Base-by-base conservation (phyloP, 2,329 filamentous ascomycete genomes). In the Phoma sp. region DNA sequence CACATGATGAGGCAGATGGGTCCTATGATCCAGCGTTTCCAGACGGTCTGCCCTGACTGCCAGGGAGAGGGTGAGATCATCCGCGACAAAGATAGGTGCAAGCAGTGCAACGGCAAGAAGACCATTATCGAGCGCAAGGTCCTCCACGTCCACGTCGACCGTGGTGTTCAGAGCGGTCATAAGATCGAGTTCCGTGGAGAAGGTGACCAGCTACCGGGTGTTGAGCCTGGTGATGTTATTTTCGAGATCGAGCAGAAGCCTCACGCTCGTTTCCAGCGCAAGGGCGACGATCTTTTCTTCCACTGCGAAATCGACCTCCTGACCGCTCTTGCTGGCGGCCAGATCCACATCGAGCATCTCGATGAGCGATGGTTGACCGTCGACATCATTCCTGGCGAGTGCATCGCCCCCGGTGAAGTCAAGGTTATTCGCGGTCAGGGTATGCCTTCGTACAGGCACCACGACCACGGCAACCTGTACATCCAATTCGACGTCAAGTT, bases 1-100 rank as follows among this genome's bases (percentile, higher is more conserved):
- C 97, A 91, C 36, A 98, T 99, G 93, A 97, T 99, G 95, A 90
- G 96, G 75, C 95, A 99, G 80, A 98, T 99, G 93, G 95, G 95
- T 46, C 95, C 95, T 56, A 99, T 99, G 95, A 98, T 99, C 68
- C 96, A 99, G 81, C 91, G 95, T 54, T 99, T 99, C 87, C 95
- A 99, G 83, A 98, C 93, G 27, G 93, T 97, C 68, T 99, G 95
- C 85, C 90, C 93, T 25, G 96, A 99, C 80, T 99, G 95, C 77
- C 93, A 95, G 68, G 96, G 96, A 60, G 95, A 99, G 78, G 93
- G 95, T 57, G 95, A 99, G 82, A 92, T 89, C 63, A 93, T 99
- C 77, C 91, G 91, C 73, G 93, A 98, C 65, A 96, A 96, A 83
- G 95, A 99, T 77, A 89, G 91, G 71, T 99, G 95, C 89, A 98